Base-by-base conservation (phyloP, 352 stramenopile genomes). In the Phytophthora palmivora region DNA sequence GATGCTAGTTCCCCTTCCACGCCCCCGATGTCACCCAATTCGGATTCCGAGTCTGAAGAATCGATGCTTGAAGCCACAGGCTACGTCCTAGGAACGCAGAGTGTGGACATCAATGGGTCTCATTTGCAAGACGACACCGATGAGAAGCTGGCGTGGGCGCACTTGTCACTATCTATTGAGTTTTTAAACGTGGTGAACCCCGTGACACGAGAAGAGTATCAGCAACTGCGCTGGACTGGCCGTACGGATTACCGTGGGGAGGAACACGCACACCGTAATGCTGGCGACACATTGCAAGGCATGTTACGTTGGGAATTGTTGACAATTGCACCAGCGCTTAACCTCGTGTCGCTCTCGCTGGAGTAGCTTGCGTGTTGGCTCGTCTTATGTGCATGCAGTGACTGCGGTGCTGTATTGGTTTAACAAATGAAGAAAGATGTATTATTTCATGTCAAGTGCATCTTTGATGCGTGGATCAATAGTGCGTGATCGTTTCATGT, bases 31-130 rank as follows among this genome's bases (percentile, higher is more conserved):
- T 62, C 42, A 7, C 33, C 53, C 1, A 45, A 30, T 18, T 73
- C 51, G 7, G 63, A 73, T 34, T 65, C 48, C 1, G 63, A 63
- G 1, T 19, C 10, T 1, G 52, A 68, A 4, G 58, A 59, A 9
- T 24, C 44, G 3, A 67, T 68, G 50, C 67, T 76, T 3, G 64
- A 68, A 56, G 63, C 60, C 11, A 76, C 61, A 9, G 73, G 72
- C 6, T 82, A 81, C 48, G 60, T 85, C 2, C 51, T 85, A 0
- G 76, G 76, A 36, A 79, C 76, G 21, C 76, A 85, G 32, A 82
- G 72, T 46, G 66, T 80, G 21, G 74, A 79, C 28, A 49, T 64
- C 21, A 26, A 67, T 58, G 58, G 67, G 8, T 72, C 62, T 5
- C 32, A 50, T 43, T 21, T 65, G 3, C 44, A 68, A 18, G 48